Conservation (phyloP, 352 stramenopile genomes). For the Phytophthora pseudosyringae region DNA sequence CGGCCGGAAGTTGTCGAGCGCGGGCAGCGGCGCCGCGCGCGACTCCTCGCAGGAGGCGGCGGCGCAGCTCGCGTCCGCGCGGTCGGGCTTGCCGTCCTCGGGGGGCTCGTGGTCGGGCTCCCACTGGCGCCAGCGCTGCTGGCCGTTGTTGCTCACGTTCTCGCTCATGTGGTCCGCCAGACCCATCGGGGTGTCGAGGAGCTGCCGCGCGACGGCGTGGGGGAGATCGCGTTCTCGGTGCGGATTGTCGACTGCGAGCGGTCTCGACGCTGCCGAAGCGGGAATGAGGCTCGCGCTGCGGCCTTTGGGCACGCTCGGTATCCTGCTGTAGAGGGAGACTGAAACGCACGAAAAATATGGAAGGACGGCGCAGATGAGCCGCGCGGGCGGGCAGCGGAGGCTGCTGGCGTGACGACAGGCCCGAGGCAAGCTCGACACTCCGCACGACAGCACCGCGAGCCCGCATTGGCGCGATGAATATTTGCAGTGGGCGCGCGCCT, state of each 20-base stretch:
- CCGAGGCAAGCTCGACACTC: slow-evolving; percentile 12
- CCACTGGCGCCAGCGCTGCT: slow-evolving; percentile 28
- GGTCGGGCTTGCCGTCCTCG: slow-evolving; percentile 25
- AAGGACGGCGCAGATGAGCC: slow-evolving; percentile 19
- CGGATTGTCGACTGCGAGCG: slow-evolving; percentile 7
- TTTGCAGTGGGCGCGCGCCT: slow-evolving; percentile 16
- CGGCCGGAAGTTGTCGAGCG: slow-evolving; percentile 16
- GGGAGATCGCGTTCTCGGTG: background rate
- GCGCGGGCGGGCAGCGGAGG: slow-evolving; percentile 5
- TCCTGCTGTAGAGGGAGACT: slow-evolving; percentile 28
- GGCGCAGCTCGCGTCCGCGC: slow-evolving; percentile 9
- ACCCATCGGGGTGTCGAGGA: slow-evolving; percentile 24
- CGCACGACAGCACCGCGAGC: slow-evolving; percentile 9
- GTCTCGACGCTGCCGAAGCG: slow-evolving; percentile 29
- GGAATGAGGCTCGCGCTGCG: slow-evolving; percentile 8
- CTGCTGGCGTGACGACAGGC: slow-evolving; percentile 22
- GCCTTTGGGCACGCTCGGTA: slow-evolving; percentile 13
- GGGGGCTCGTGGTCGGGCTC: slow-evolving; percentile 41
- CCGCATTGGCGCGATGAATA: slow-evolving; percentile 9
- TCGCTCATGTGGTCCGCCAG: slow-evolving; percentile 40
- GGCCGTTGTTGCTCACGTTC: slow-evolving; percentile 34
- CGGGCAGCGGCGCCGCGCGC: background rate
- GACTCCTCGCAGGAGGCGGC: slow-evolving; percentile 1
- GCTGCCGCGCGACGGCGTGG: background rate
- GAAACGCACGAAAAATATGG: slow-evolving; percentile 39